A percentile compares a stretch with the other conserved stretches of the same genome.
phyloP scores from a whole-genome alignment of 495 filamentous ascomycete genomes.

The Penicillium pulvis region DNA sequence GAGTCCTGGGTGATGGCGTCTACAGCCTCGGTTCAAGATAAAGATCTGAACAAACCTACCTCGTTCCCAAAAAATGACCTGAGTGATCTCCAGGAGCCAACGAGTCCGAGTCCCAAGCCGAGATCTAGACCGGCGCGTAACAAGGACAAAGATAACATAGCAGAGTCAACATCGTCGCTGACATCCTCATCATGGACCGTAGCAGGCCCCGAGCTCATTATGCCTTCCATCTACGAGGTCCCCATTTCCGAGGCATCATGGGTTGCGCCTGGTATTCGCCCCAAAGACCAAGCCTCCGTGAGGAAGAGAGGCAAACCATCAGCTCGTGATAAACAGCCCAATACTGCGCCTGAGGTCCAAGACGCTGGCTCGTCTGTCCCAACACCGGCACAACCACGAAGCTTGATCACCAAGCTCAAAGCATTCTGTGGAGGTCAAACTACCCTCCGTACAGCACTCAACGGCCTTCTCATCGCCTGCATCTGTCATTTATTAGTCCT shows the following conservation, averaged over 20 bases:
- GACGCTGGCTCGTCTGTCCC: conserved; percentile 17
- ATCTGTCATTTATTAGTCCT: conserved; percentile 44
- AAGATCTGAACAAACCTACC: conserved; percentile 3
- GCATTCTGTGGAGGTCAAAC: conserved; percentile 8
- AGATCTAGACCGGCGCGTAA: conserved; percentile 15
- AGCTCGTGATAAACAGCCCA: conserved; percentile 1
- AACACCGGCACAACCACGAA: conserved; percentile 1
- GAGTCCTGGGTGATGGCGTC: conserved; percentile 46
- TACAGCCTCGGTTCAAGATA: conserved; percentile 18
- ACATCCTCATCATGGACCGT: conserved; percentile 32
- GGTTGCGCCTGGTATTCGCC: conserved; percentile 36
- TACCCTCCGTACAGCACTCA: conserved; percentile 29
- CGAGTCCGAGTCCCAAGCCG: conserved; percentile 8
- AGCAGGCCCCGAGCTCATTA: conserved; percentile 48
- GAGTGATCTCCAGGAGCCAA: conserved; percentile 1
- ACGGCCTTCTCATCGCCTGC: conserved; percentile 33
- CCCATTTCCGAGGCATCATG: conserved; percentile 42
- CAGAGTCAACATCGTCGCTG: conserved; percentile 33
- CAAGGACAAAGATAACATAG: conserved; percentile 2
- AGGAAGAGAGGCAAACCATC: conserved; percentile 34
- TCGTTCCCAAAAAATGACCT: not conserved
- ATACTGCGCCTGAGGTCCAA: not conserved
- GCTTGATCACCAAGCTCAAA: conserved; percentile 3
- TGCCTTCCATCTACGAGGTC: conserved; percentile 47
- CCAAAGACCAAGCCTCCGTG: conserved; percentile 20